phyloP scores from a whole-genome alignment of 2,329 filamentous ascomycete species.

The Colletotrichum agaves region DNA sequence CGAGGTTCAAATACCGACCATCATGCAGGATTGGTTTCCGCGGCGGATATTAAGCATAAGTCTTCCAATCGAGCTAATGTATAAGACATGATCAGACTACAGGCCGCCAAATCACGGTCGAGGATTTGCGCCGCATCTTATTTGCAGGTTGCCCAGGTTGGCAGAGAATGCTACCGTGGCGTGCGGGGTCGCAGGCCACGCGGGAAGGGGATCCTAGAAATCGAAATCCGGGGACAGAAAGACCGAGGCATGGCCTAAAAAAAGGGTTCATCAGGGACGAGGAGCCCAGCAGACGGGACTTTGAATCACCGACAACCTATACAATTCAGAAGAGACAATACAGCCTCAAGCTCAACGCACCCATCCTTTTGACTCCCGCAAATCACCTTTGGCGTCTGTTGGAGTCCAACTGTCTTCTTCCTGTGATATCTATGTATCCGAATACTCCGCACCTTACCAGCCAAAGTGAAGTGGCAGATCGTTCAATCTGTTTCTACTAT shows the following conservation, averaged over 20 bases:
- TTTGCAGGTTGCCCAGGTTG: slow-evolving; percentile 1
- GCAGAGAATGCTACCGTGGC: background rate
- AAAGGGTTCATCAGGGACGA: slow-evolving; percentile 11
- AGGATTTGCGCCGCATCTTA: background rate
- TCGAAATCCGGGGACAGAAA: slow-evolving; percentile 28
- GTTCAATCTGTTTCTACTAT: no score
- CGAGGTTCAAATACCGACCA: slow-evolving; percentile 20
- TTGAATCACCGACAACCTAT: slow-evolving; percentile 7
- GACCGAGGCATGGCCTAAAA: slow-evolving; percentile 24
- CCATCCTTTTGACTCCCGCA: no score
- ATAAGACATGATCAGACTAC: background rate
- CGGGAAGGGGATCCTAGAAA: background rate
- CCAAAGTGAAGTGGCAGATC: no score
- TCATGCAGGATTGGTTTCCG: background rate
- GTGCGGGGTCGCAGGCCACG: slow-evolving; percentile 24
- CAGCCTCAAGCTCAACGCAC: background rate
- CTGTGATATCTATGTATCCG: no score
- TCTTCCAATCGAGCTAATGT: background rate
- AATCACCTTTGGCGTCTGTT: no score
- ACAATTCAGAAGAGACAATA: background rate
- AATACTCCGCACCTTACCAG: no score
- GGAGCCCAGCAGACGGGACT: background rate
- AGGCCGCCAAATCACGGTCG: slow-evolving; percentile 10
- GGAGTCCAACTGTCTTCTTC: no score
- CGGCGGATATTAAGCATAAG: background rate